Evolutionary conservation across 345 rosid species (phyloP).

Genomic region (Lumnitzera racemosa): DNA sequence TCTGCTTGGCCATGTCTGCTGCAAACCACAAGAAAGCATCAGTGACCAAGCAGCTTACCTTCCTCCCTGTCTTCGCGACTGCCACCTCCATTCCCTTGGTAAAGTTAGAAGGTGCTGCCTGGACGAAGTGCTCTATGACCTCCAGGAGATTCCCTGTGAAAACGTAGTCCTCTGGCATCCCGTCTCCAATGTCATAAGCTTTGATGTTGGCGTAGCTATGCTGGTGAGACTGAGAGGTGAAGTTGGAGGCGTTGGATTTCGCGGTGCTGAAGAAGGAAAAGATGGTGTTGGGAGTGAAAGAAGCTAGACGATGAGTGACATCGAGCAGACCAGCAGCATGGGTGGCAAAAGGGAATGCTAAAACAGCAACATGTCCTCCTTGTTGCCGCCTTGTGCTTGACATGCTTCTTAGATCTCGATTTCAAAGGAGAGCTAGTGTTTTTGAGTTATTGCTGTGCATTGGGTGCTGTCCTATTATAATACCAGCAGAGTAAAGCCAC

Average conservation of each 20-base stretch:
- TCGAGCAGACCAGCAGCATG: conserved; percentile 31
- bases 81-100: conserved; percentile 16
- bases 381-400: no score
- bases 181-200: conserved; percentile 24
- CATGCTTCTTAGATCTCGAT: no score
- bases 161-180: conserved; percentile 22
- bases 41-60: conserved; percentile 26
- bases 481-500: no score
- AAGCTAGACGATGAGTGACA: conserved; percentile 10
- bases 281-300: conserved; percentile 4
- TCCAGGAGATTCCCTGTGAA: conserved; percentile 18
- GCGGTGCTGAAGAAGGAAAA: conserved; percentile 33
- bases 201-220: conserved; percentile 5
- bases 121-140: conserved; percentile 22
- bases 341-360: conserved; percentile 33
- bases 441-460: no score
- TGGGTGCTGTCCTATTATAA: no score
- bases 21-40: conserved; percentile 47
- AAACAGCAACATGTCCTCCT: conserved; percentile 19
- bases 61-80: conserved; percentile 17
- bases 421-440: no score
- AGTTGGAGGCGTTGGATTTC: conserved; percentile 14
- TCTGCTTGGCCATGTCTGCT: conserved; percentile 29
- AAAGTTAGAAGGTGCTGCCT: conserved; percentile 27
- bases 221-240: not conserved